Evolutionary conservation across 805 yeast species (phyloP).

Genomic region (Torulaspora microellipsoides): DNA sequence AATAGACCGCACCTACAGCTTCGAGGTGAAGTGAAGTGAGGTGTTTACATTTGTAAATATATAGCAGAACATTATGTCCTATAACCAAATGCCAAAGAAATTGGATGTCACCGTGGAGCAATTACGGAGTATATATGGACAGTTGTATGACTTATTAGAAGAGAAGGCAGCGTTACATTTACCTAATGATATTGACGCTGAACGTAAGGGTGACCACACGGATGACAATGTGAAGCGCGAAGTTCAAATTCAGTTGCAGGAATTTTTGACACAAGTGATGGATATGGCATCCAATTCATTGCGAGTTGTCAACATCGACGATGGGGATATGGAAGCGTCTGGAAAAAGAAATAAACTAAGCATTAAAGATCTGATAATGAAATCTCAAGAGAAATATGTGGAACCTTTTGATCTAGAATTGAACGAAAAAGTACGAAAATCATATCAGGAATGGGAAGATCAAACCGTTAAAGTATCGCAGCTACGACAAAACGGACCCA

Average conservation of each 20-base stretch:
- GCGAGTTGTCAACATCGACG: slow-evolving; percentile 51
- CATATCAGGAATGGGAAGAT: slow-evolving; percentile 57
- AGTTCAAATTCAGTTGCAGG: slow-evolving; percentile 24
- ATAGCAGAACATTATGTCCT: too few species aligned
- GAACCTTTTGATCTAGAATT: slow-evolving; percentile 70
- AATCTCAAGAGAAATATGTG: slow-evolving; percentile 33
- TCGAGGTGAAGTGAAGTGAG: too few species aligned
- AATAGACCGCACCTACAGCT: too few species aligned
- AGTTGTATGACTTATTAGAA: slow-evolving; percentile 25
- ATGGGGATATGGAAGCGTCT: slow-evolving; percentile 5
- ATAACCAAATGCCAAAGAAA: slow-evolving; percentile 10
- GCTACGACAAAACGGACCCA: slow-evolving; percentile 51
- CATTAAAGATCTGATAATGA: slow-evolving; percentile 18
- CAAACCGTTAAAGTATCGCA: slow-evolving; percentile 54
- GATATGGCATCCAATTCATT: slow-evolving; percentile 54
- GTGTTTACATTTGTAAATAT: too few species aligned
- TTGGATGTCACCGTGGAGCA: slow-evolving; percentile 27
- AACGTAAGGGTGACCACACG: neutral
- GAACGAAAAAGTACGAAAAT: slow-evolving; percentile 52
- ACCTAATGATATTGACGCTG: slow-evolving; percentile 15
- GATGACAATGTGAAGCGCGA: slow-evolving; percentile 21
- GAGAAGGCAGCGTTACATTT: slow-evolving; percentile 19
- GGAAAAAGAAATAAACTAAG: slow-evolving; percentile 21
- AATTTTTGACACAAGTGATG: slow-evolving; percentile 32
- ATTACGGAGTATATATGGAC: slow-evolving; percentile 28